Percentiles rank a stretch among this genome's conserved stretches.
Conservation (phyloP, 139 green algal genomes). For the Haematococcus lacustris region DNA sequence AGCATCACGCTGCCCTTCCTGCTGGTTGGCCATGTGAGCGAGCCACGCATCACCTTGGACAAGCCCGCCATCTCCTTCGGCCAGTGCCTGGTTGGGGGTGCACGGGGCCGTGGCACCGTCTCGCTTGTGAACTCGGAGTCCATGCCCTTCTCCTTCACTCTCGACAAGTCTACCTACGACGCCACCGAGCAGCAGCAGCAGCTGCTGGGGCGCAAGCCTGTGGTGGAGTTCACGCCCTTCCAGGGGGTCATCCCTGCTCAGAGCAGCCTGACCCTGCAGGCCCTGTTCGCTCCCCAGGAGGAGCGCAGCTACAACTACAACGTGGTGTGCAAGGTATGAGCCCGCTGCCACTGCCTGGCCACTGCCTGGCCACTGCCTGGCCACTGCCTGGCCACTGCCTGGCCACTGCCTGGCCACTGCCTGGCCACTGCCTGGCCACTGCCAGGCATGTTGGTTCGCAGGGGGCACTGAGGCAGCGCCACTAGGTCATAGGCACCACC, state of each 20-base stretch:
- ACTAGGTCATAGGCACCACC: too few species aligned
- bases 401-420: too few species aligned
- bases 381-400: too few species aligned
- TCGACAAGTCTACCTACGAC: conserved; percentile 65
- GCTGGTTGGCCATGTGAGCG: conserved; percentile 57
- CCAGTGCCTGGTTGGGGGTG: conserved; percentile 27
- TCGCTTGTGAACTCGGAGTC: conserved; percentile 61
- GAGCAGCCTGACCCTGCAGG: conserved; percentile 27
- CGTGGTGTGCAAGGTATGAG: conserved; percentile 48
- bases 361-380: too few species aligned
- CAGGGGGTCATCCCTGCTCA: conserved; percentile 51
- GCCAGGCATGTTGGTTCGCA: too few species aligned
- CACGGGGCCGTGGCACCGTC: conserved; percentile 22
- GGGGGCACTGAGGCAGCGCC: too few species aligned
- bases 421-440: too few species aligned
- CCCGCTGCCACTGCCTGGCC: too few species aligned
- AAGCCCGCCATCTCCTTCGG: conserved; percentile 65
- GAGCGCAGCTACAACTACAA: conserved; percentile 70
- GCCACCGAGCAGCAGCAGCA: conserved; percentile 41
- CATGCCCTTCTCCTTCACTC: conserved; percentile 49
- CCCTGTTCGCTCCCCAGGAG: conserved; percentile 41
- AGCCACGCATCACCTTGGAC: conserved; percentile 66
- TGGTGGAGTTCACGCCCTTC: conserved; percentile 50
- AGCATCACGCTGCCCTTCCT: conserved; percentile 61
- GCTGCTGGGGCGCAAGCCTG: conserved; percentile 28